phyloP scores from a whole-genome alignment of 768 basidiomycete genomes.

The Solioccasus polychromus region DNA sequence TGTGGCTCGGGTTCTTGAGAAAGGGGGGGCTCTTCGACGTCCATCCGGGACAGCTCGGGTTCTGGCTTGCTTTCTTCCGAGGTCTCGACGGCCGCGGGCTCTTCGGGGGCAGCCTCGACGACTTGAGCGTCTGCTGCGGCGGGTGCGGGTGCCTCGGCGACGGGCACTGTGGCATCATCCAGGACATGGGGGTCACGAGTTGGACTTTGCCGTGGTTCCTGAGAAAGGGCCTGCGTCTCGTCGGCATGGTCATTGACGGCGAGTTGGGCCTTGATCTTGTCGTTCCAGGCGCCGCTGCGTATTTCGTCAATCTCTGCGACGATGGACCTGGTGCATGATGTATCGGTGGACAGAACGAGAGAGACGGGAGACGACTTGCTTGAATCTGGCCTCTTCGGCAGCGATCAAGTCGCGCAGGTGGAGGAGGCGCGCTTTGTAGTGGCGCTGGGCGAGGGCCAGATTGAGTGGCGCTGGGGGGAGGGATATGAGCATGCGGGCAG shows the following conservation, averaged over 20 bases:
- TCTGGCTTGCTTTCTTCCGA: background rate
- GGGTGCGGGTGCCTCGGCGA: background rate
- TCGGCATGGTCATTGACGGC: conserved; percentile 9
- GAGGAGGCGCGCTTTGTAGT: conserved; percentile 64
- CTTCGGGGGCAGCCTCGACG: conserved; percentile 8
- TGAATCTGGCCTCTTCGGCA: conserved; percentile 76
- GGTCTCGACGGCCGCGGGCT: conserved; percentile 4
- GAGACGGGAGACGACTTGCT: conserved; percentile 39
- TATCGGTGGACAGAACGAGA: background rate
- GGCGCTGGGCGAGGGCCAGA: conserved; percentile 68
- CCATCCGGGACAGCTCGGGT: conserved; percentile 8
- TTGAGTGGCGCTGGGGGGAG: conserved; percentile 55
- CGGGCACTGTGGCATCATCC: background rate
- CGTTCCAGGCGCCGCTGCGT: conserved; percentile 63
- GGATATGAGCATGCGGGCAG: conserved; percentile 7
- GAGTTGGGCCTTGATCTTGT: conserved; percentile 41
- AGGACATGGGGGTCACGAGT: conserved; percentile 7
- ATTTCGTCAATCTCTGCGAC: conserved; percentile 77
- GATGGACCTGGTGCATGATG: conserved; percentile 44
- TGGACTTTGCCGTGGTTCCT: conserved; percentile 12
- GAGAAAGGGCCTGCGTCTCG: too few species aligned
- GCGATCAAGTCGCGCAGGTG: conserved; percentile 73
- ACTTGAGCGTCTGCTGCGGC: conserved; percentile 12
- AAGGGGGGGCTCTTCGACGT: conserved; percentile 11
- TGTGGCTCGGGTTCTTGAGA: conserved; percentile 14